phyloP scores from a whole-genome alignment of 1,284 basidiomycete species.

The Grifola frondosa region DNA sequence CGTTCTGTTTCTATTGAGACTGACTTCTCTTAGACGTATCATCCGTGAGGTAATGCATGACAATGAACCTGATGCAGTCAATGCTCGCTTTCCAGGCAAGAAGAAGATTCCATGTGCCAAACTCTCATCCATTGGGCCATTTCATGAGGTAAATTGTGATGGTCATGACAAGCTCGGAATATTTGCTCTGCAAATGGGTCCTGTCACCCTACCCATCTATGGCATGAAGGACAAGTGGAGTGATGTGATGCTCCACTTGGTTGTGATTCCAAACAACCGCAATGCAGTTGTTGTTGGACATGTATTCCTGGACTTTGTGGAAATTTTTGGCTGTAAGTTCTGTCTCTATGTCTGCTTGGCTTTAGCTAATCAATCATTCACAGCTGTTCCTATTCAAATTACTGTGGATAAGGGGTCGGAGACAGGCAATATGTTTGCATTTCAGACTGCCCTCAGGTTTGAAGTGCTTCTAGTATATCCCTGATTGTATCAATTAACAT shows the following conservation, averaged over 20 bases:
- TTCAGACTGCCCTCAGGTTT: constrained; percentile 20
- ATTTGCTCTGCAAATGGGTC: constrained; percentile 29
- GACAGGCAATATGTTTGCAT: constrained; percentile 24
- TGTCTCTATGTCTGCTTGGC: not conserved
- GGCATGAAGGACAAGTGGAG: constrained; percentile 28
- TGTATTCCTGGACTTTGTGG: constrained; percentile 28
- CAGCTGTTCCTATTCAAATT: constrained; percentile 28
- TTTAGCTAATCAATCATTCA: not conserved
- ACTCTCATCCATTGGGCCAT: constrained; percentile 18
- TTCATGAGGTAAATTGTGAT: constrained; percentile 25
- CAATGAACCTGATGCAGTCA: not conserved
- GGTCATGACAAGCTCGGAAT: constrained; percentile 30
- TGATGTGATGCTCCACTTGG: constrained; percentile 17
- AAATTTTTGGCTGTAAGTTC: constrained; percentile 23
- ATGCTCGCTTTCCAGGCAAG: not conserved
- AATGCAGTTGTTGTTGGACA: constrained; percentile 25
- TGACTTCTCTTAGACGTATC: not conserved
- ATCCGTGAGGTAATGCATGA: not conserved
- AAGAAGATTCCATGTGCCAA: constrained; percentile 1
- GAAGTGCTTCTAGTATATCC: not conserved
- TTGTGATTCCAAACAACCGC: constrained; percentile 25
- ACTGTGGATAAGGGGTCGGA: constrained; percentile 32
- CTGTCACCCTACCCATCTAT: constrained; percentile 29
- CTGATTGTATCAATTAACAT: no score
- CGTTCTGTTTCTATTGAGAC: no score